These are phyloP conservation scores for Calonectria montana DNA, from an alignment of 2,329 filamentous ascomycete species.

Conservation along the genomic window DNA sequence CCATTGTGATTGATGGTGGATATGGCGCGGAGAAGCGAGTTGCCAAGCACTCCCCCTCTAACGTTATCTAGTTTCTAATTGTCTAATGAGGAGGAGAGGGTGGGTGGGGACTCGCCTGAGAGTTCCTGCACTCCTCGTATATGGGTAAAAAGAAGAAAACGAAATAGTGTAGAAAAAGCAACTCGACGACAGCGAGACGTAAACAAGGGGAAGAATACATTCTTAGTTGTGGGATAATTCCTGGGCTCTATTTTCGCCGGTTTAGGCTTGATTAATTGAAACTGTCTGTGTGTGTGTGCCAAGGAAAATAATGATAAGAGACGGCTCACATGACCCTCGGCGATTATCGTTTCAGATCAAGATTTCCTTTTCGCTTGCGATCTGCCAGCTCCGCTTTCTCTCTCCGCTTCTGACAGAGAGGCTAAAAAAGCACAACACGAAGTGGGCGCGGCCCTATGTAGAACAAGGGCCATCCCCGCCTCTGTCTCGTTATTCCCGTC, in stretches of 20 bases:
- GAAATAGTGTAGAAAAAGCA: background rate
- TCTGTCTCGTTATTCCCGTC: background rate
- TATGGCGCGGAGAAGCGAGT: background rate
- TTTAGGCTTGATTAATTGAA: background rate
- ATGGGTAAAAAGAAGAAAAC: background rate
- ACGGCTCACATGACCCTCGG: background rate
- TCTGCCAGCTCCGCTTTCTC: background rate
- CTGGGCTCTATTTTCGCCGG: background rate
- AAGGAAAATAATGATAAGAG: background rate
- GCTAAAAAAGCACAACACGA: background rate
- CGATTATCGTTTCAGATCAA: background rate
- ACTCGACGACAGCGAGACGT: too few species aligned
- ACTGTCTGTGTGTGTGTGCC: too few species aligned
- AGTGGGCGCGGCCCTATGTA: background rate
- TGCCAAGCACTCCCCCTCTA: background rate
- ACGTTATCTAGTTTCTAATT: background rate
- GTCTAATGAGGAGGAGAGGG: background rate
- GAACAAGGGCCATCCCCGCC: background rate
- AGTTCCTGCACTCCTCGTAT: background rate
- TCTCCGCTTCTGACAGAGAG: background rate
- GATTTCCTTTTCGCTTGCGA: slow-evolving; percentile 9
- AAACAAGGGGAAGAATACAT: background rate
- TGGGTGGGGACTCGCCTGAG: background rate
- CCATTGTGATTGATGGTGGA: background rate
- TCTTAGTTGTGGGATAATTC: background rate